Conservation (phyloP, 169 alveolate species). For the Plasmodium cynomolgi region DNA sequence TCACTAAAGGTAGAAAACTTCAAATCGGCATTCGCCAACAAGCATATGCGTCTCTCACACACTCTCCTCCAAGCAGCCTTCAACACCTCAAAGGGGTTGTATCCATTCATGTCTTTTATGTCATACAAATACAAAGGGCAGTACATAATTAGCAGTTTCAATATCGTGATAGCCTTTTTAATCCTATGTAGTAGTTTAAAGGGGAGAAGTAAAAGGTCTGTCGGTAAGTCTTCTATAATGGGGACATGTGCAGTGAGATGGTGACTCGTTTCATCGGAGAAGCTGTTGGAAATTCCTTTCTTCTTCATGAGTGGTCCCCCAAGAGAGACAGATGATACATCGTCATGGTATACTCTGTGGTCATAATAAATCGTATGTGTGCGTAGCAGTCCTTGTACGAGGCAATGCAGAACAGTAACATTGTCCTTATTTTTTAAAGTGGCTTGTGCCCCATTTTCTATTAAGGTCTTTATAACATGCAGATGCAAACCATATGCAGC, state of each 20-base stretch:
- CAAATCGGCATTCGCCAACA: constrained; percentile 16
- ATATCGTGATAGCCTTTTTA: constrained; percentile 40
- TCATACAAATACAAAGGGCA: constrained; percentile 57
- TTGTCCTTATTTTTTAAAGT: constrained; percentile 39
- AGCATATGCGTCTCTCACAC: constrained; percentile 21
- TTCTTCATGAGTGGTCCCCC: constrained; percentile 11
- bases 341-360: background rate
- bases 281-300: too few relatives aligned
- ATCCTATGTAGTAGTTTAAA: constrained; percentile 62
- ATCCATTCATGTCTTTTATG: constrained; percentile 22
- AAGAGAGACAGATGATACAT: background rate
- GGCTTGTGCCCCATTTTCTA: constrained; percentile 80
- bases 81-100: constrained; percentile 38
- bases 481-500: constrained; percentile 87
- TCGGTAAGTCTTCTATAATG: constrained; percentile 19
- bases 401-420: constrained; percentile 38
- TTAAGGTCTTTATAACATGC: constrained; percentile 77
- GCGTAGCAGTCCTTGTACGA: constrained; percentile 37
- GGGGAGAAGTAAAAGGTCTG: constrained; percentile 35
- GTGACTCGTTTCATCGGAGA: background rate
- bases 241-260: constrained; percentile 11
- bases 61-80: constrained; percentile 36
- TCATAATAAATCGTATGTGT: constrained; percentile 36
- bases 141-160: constrained; percentile 3
- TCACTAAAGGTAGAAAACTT: constrained; percentile 32